These are phyloP conservation scores for Exophiala spinifera DNA, from an alignment of 2,329 filamentous ascomycete species.

Conservation along the genomic window DNA sequence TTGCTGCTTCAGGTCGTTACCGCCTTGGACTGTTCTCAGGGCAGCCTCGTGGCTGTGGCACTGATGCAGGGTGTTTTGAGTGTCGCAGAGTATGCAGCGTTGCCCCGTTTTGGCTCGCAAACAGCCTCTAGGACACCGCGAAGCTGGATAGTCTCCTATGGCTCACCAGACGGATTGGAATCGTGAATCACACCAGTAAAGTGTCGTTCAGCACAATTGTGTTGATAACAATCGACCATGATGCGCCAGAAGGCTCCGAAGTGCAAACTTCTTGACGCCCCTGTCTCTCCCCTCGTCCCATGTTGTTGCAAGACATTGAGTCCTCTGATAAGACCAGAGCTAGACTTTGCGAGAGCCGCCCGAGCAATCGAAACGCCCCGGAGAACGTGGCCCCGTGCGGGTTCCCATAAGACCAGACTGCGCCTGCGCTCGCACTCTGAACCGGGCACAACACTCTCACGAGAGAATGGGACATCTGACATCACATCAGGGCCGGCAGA, in stretches of 20 bases:
- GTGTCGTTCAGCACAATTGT: neutral
- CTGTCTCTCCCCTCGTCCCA: constrained; percentile 13
- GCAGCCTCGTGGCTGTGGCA: constrained; percentile 12
- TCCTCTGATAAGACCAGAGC: neutral
- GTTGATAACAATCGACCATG: constrained; percentile 3
- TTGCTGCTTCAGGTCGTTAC: constrained; percentile 12
- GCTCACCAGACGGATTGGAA: neutral
- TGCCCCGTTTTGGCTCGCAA: constrained; percentile 8
- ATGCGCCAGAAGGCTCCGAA: neutral
- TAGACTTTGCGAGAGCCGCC: too few species aligned
- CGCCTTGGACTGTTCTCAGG: constrained; percentile 8
- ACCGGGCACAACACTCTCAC: neutral
- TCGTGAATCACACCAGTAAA: constrained; percentile 6
- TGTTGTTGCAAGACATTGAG: constrained; percentile 7
- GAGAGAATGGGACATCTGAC: constrained; percentile 16
- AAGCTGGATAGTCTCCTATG: neutral
- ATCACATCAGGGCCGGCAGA: constrained; percentile 8
- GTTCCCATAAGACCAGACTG: neutral
- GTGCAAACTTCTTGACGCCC: neutral
- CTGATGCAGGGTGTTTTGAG: constrained; percentile 12
- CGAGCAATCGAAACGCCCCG: neutral
- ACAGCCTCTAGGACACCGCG: neutral
- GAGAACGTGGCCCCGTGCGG: neutral
- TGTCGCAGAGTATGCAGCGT: constrained; percentile 19
- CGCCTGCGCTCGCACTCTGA: neutral